Percentiles rank a stretch among this genome's conserved stretches.
Evolutionary conservation across 305 asterid genomes (phyloP).

Genomic region (Euphrasia arctica): DNA sequence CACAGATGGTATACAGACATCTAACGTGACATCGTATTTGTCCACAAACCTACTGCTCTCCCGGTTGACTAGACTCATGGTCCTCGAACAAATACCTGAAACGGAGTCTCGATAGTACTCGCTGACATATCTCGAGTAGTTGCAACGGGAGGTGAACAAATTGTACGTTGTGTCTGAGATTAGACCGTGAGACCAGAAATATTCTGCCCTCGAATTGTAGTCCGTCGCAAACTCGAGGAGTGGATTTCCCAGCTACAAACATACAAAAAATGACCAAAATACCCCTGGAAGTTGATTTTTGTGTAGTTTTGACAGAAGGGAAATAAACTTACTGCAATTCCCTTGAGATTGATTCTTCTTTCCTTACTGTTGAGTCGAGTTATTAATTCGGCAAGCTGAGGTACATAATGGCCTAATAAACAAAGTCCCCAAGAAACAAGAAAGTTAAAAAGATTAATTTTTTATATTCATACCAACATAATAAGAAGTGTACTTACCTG

Average conservation of each 20-base stretch:
- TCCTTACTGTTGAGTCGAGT: slow-evolving; percentile 47
- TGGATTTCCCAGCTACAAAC: slow-evolving; percentile 66
- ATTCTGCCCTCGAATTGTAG: slow-evolving; percentile 64
- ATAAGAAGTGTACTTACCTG: slow-evolving; percentile 37
- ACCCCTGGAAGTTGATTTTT: no score
- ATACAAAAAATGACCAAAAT: no score
- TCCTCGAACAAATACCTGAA: slow-evolving; percentile 46
- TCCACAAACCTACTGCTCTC: slow-evolving; percentile 65
- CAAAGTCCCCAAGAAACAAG: slow-evolving; percentile 18
- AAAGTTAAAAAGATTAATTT: neutral
- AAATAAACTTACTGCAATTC: slow-evolving; percentile 55
- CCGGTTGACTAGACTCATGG: slow-evolving; percentile 48
- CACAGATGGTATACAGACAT: slow-evolving; percentile 64
- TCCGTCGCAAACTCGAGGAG: slow-evolving; percentile 58
- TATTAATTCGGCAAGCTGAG: slow-evolving; percentile 68
- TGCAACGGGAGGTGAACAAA: slow-evolving; percentile 50
- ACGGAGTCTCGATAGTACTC: slow-evolving; percentile 52
- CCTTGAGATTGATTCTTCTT: slow-evolving; percentile 50
- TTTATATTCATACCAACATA: no score
- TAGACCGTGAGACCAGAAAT: slow-evolving; percentile 70
- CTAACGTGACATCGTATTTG: slow-evolving; percentile 63
- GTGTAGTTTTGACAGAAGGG: no score
- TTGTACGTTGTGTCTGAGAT: slow-evolving; percentile 59
- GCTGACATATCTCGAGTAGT: slow-evolving; percentile 57
- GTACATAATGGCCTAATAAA: slow-evolving; percentile 57